Conservation (phyloP, 495 filamentous ascomycete species). For the Cetradonia linearis region DNA sequence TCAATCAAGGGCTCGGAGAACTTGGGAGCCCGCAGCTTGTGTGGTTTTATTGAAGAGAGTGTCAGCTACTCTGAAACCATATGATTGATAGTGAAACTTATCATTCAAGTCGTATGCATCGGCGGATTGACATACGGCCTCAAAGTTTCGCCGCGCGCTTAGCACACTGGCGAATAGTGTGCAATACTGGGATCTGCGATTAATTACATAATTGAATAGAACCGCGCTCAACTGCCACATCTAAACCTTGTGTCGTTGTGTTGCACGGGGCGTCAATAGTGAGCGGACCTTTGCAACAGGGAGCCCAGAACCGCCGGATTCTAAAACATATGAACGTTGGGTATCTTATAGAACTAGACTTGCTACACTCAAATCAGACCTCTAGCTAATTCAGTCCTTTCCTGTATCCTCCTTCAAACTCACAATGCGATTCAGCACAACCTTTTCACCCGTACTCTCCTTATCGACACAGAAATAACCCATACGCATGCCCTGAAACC, state of each 20-base stretch:
- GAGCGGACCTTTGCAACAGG: too few relatives aligned
- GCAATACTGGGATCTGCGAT: too few relatives aligned
- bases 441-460: slow-evolving; percentile 62
- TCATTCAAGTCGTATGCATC: not conserved
- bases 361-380: too few relatives aligned
- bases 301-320: too few relatives aligned
- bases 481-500: slow-evolving; percentile 88
- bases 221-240: too few relatives aligned
- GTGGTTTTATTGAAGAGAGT: not conserved
- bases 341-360: not conserved
- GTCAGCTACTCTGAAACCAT: not conserved
- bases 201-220: too few relatives aligned
- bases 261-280: too few relatives aligned
- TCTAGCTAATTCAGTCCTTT: slow-evolving; percentile 32
- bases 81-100: not conserved
- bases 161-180: too few relatives aligned
- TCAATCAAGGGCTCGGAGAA: not conserved
- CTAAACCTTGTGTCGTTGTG: too few relatives aligned
- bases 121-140: not conserved
- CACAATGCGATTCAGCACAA: slow-evolving; percentile 88
- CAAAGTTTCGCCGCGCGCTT: not conserved
- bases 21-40: not conserved
- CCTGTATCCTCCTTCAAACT: slow-evolving; percentile 81
- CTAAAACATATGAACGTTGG: not conserved
- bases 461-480: slow-evolving; percentile 80